Evolutionary conservation across 192 early-diverging fungal species (phyloP).

Genomic region (Umbelopsis vinacea): DNA sequence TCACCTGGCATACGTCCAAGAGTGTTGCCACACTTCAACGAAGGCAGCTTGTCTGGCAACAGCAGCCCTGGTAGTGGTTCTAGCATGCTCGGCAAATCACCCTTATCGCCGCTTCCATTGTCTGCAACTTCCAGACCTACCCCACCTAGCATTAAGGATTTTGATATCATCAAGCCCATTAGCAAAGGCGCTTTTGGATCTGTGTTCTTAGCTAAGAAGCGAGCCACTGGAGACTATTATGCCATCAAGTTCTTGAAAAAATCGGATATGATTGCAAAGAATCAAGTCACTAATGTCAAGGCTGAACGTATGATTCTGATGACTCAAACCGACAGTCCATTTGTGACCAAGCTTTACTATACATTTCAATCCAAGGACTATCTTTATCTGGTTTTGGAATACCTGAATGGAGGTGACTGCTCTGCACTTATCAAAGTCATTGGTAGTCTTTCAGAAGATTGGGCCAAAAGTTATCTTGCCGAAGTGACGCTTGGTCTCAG

Average conservation of each 20-base stretch:
- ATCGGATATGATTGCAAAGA: slow-evolving; percentile 90
- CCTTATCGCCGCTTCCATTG: slow-evolving; percentile 34
- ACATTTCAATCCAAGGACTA: slow-evolving; percentile 86
- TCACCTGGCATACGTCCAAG: slow-evolving; percentile 39
- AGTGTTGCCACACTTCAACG: slow-evolving; percentile 1
- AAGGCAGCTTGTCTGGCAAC: slow-evolving; percentile 12
- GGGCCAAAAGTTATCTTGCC: slow-evolving; percentile 84
- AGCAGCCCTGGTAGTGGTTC: slow-evolving; percentile 28
- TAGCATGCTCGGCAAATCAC: slow-evolving; percentile 27
- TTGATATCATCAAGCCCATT: slow-evolving; percentile 89
- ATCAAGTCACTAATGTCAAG: slow-evolving; percentile 90
- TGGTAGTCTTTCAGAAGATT: slow-evolving; percentile 74
- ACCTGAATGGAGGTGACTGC: slow-evolving; percentile 88
- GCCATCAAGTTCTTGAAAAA: slow-evolving; percentile 89
- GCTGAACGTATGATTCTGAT: slow-evolving; percentile 89
- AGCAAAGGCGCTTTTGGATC: slow-evolving; percentile 90
- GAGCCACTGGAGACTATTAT: slow-evolving; percentile 83
- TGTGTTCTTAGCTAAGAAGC: slow-evolving; percentile 85
- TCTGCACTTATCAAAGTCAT: slow-evolving; percentile 81
- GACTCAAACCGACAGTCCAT: slow-evolving; percentile 81
- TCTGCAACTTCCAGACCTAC: slow-evolving; percentile 49
- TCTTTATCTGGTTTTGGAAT: slow-evolving; percentile 87
- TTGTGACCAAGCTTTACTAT: slow-evolving; percentile 83
- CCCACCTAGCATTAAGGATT: slow-evolving; percentile 83
- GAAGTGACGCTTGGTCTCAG: slow-evolving; percentile 83